Evolutionary conservation across 805 yeast genomes (phyloP).

Genomic region (Schizosaccharomyces cryophilus): DNA sequence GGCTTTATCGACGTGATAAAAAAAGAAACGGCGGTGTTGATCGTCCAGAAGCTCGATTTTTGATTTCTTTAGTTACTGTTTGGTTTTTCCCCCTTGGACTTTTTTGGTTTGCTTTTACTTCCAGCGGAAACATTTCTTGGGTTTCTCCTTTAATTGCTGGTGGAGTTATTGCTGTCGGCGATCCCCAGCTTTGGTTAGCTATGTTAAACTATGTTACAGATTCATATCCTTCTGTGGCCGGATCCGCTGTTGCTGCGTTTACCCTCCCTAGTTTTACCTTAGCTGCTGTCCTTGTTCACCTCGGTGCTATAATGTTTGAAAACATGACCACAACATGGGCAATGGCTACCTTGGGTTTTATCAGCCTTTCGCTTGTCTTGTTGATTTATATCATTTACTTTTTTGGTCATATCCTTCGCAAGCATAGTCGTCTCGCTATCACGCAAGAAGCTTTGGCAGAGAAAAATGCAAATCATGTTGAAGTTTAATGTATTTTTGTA

Average conservation of each 20-base stretch:
- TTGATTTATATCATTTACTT: background rate
- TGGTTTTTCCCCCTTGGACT: background rate
- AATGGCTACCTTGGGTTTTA: background rate
- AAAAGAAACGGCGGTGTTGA: background rate
- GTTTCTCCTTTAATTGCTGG: background rate
- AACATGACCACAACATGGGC: background rate
- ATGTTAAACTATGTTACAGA: slow-evolving; percentile 45
- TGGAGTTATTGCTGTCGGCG: background rate
- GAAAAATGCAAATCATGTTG: background rate
- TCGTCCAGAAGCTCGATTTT: slow-evolving; percentile 1
- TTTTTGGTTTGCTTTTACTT: slow-evolving; percentile 2
- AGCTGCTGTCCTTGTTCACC: slow-evolving; percentile 1
- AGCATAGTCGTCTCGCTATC: background rate
- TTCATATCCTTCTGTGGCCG: slow-evolving; percentile 38
- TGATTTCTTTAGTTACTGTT: background rate
- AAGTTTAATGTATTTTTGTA: background rate
- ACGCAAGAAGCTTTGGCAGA: background rate
- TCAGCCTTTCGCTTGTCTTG: background rate
- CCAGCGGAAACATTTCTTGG: background rate
- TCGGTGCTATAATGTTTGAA: slow-evolving; percentile 1
- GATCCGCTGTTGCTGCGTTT: slow-evolving; percentile 49
- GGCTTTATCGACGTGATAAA: background rate
- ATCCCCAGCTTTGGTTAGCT: background rate
- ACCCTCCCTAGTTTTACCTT: background rate
- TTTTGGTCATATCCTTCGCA: background rate